phyloP scores from a whole-genome alignment of 768 basidiomycete genomes.

The Leccinellum rugosiceps region DNA sequence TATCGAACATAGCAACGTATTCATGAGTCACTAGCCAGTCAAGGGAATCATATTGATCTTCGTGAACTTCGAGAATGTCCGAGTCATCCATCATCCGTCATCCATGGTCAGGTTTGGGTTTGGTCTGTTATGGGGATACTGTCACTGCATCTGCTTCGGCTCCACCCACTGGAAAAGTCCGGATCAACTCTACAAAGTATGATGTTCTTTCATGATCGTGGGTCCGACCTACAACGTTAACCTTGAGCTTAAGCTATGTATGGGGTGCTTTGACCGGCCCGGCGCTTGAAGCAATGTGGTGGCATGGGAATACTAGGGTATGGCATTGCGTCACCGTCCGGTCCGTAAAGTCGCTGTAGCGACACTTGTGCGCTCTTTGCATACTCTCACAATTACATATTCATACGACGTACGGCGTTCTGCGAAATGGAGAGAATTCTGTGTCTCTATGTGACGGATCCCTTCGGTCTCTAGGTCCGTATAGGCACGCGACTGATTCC shows the following conservation, averaged over 20 bases:
- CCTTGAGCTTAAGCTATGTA: not conserved
- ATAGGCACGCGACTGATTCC: no score
- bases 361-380: no score
- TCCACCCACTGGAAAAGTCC: not conserved
- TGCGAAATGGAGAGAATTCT: no score
- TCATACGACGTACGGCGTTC: no score
- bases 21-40: not conserved
- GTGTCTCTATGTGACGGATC: no score
- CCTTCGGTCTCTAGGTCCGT: no score
- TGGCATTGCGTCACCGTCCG: not conserved
- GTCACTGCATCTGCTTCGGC: not conserved
- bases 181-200: not conserved
- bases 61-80: not conserved
- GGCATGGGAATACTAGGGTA: not conserved
- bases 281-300: not conserved
- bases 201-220: not conserved
- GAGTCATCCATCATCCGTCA: not conserved
- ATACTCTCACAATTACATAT: no score
- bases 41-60: not conserved
- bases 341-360: not conserved
- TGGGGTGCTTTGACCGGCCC: not conserved
- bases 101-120: not conserved
- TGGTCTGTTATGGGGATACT: no score
- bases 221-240: not conserved
- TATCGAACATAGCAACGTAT: not conserved